Conservation (phyloP, 805 yeast species). For the Sporopachydermia lactativora region DNA sequence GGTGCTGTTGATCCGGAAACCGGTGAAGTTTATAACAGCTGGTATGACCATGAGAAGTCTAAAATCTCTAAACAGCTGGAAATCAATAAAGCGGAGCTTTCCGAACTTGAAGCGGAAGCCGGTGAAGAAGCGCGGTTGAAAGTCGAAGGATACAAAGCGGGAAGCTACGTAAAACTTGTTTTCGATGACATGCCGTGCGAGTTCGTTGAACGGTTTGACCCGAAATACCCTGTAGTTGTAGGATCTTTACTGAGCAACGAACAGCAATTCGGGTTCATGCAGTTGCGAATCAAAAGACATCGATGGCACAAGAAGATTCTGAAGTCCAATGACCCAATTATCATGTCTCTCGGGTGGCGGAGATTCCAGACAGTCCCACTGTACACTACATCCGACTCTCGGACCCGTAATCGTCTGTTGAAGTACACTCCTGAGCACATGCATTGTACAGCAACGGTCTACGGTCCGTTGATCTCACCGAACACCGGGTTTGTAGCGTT, state of each 20-base stretch:
- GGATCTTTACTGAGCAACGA: constrained; percentile 91
- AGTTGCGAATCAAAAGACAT: constrained; percentile 91
- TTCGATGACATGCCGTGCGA: constrained; percentile 81
- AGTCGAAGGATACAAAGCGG: constrained; percentile 88
- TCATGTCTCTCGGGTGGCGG: constrained; percentile 94
- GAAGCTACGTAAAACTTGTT: constrained; percentile 83
- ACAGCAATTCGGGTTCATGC: constrained; percentile 82
- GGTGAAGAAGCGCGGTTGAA: constrained; percentile 62
- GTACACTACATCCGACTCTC: constrained; percentile 91
- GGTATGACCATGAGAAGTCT: constrained; percentile 96
- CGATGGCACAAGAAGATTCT: constrained; percentile 97
- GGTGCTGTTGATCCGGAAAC: constrained; percentile 72
- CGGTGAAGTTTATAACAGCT: constrained; percentile 72
- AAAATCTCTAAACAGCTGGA: constrained; percentile 94
- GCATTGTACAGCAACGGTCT: constrained; percentile 88
- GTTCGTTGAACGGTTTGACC: constrained; percentile 74
- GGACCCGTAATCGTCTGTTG: constrained; percentile 96
- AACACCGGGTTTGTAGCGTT: constrained; percentile 96
- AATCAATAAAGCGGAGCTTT: constrained; percentile 68
- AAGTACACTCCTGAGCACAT: constrained; percentile 98
- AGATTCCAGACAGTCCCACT: constrained; percentile 94
- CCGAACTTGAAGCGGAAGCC: constrained; percentile 37
- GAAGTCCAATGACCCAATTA: constrained; percentile 90
- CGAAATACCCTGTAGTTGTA: constrained; percentile 69
- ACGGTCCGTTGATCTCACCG: constrained; percentile 95